Evolutionary conservation across 208 protist genomes (phyloP).

Genomic region (Strigomonas culicis): DNA sequence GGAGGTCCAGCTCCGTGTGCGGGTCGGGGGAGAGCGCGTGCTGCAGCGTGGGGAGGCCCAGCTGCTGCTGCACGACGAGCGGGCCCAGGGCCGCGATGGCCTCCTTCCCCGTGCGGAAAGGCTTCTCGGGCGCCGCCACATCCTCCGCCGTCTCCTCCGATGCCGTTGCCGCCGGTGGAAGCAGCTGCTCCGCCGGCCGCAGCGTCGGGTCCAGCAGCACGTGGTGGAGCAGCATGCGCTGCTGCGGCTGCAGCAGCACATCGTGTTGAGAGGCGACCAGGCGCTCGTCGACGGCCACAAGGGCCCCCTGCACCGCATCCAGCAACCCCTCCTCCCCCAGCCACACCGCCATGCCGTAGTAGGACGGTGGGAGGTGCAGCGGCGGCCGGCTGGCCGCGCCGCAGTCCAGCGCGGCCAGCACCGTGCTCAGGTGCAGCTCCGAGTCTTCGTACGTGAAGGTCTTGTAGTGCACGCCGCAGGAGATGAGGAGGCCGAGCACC

Average conservation of each 20-base stretch:
- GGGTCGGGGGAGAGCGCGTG: conserved; percentile 48
- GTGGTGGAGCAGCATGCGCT: background rate
- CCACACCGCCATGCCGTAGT: no score
- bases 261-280: no score
- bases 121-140: background rate
- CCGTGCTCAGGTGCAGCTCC: background rate
- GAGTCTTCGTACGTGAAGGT: background rate
- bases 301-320: background rate
- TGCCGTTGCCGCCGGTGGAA: background rate
- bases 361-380: no score
- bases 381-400: no score
- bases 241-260: background rate
- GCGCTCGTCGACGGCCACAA: background rate
- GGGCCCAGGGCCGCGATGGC: background rate
- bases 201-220: no score
- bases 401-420: no score
- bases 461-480: background rate
- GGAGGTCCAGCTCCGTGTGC: conserved; percentile 42
- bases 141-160: background rate
- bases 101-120: background rate
- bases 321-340: background rate
- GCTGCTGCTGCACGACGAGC: conserved; percentile 42
- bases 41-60: conserved; percentile 51
- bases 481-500: background rate
- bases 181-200: background rate